Base-by-base conservation (phyloP, 345 rosid species). In the Mallotus nudiflorus region DNA sequence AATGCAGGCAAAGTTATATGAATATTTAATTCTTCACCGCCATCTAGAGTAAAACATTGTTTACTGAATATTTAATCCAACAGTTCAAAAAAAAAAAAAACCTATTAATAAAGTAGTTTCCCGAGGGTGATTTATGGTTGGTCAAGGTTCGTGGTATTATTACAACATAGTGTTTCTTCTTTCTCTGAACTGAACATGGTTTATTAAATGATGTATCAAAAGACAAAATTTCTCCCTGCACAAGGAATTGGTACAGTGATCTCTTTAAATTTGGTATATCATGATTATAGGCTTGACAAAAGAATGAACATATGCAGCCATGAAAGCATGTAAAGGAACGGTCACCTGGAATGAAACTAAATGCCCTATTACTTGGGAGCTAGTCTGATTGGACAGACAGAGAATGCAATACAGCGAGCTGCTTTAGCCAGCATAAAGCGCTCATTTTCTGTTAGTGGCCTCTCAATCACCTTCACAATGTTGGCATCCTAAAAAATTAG, bases 381-480 rank as follows among this genome's bases (percentile, higher is more conserved):
- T 57, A 91, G 72, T 80, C 87, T 85, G 77, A 89, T 84, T 13
- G 98, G 97, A 73, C 96, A 91, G 54, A 91, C 80, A 16, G 91
- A 87, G 85, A 93, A 93, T 51, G 97, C 91, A 6, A 93, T 57
- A 67, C 97, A 91, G 24, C 97, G 92, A 75, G 94, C 98, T 59
- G 94, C 94, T 76, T 91, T 91, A 35, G 98, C 98, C 80, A 93
- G 88, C 82, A 78, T 85, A 71, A 93, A 88, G 61, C 97, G 89
- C 75, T 93, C 98, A 54, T 82, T 87, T 80, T 93, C 97, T 31
- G 98, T 89, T 79, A 91, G 62, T 50, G 86, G 86, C 83, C 96
- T 89, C 87, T 91, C 94, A 8, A 93, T 93, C 68, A 91, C 98
- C 77, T 86, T 89, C 61, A 91, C 81, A 65, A 88, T 76, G 86